phyloP scores from a whole-genome alignment of 2,329 filamentous ascomycete species.

The Myriosclerotinia curreyana region DNA sequence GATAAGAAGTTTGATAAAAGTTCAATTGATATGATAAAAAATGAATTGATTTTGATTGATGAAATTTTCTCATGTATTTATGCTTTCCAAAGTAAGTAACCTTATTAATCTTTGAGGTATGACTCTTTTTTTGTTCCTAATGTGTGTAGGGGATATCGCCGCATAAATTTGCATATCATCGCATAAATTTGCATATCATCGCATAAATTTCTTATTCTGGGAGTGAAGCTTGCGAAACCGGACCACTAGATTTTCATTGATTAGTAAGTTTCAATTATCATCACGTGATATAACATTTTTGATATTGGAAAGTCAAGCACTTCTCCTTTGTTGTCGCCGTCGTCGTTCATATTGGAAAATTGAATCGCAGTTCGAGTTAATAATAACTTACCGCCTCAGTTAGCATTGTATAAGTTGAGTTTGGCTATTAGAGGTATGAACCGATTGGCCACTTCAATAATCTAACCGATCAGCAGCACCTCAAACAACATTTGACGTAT shows the following conservation, averaged over 20 bases:
- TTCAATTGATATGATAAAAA: not conserved
- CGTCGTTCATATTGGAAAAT: not conserved
- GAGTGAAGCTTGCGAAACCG: not conserved
- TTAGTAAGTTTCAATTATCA: not conserved
- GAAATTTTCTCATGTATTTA: constrained; percentile 11
- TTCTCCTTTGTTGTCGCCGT: not conserved
- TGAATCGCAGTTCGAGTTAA: not conserved
- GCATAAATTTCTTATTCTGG: not conserved
- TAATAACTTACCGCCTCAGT: not conserved
- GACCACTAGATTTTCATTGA: constrained; percentile 9
- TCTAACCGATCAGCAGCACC: not conserved
- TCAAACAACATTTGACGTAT: not conserved
- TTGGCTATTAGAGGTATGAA: not conserved
- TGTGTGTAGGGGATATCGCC: not conserved
- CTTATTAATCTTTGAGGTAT: not conserved
- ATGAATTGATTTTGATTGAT: not conserved
- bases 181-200: too few relatives aligned
- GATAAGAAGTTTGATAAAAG: not conserved
- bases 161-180: too few relatives aligned
- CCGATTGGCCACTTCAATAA: too few relatives aligned
- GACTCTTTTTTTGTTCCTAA: constrained; percentile 6
- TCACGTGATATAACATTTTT: not conserved
- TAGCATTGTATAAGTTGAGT: not conserved
- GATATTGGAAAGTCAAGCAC: not conserved
- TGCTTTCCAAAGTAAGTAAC: constrained; percentile 10